Evolutionary conservation across 2,329 filamentous ascomycete species (phyloP).

Genomic region (Paramyrothecium sp.): DNA sequence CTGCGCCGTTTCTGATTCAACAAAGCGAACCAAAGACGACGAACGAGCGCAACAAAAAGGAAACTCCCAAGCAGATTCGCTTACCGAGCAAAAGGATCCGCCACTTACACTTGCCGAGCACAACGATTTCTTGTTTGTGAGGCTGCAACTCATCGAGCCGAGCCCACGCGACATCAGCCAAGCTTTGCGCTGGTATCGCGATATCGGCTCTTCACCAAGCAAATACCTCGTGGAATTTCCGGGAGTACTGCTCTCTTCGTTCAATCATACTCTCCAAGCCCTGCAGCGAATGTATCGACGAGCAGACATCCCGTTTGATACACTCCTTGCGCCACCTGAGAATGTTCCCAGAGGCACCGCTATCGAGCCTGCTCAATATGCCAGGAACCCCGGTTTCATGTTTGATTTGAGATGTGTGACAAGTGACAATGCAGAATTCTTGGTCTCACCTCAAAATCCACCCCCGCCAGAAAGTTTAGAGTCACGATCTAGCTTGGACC

Average conservation of each 20-base stretch:
- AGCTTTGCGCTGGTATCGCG: constrained; percentile 28
- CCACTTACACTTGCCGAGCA: constrained; percentile 29
- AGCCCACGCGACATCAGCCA: constrained; percentile 14
- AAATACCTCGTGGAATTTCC: constrained; percentile 59
- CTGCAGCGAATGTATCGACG: constrained; percentile 50
- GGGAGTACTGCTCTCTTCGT: constrained; percentile 55
- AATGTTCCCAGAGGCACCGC: constrained; percentile 13
- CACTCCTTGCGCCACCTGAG: constrained; percentile 38
- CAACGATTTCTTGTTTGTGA: constrained; percentile 23
- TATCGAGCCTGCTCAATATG: constrained; percentile 50
- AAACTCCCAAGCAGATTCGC: constrained; percentile 14
- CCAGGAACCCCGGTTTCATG: constrained; percentile 42
- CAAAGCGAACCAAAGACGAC: constrained; percentile 11
- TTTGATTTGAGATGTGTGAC: constrained; percentile 42
- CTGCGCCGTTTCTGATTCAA: constrained; percentile 31
- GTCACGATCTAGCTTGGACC: constrained; percentile 47
- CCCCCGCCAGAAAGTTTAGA: constrained; percentile 20
- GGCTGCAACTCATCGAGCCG: constrained; percentile 25
- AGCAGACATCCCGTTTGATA: constrained; percentile 45
- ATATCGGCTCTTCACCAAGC: constrained; percentile 7
- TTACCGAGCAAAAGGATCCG: constrained; percentile 9
- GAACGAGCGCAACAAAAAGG: constrained; percentile 15
- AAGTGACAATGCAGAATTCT: constrained; percentile 14
- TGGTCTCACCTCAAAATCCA: constrained; percentile 13
- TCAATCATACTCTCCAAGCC: constrained; percentile 53